Evolutionary conservation across 2,329 filamentous ascomycete genomes (phyloP).

Genomic region (Aspergillus fumigatiaffinis): DNA sequence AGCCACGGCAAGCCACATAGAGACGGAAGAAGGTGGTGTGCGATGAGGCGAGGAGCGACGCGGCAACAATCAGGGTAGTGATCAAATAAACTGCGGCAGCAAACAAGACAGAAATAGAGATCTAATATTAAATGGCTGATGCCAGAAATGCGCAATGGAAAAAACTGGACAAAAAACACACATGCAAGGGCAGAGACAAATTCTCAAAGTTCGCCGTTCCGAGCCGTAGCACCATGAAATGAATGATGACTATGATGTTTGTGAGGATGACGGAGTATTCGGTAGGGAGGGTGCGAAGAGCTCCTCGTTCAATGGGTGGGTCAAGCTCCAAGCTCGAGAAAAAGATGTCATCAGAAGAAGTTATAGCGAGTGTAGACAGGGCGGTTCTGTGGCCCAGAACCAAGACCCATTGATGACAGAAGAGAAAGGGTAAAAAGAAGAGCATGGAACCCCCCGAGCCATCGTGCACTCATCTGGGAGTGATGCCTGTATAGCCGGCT

Average conservation of each 20-base stretch:
- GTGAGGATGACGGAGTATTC: conserved; percentile 18
- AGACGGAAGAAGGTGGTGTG: background rate
- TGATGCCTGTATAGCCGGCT: conserved; percentile 12
- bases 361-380: background rate
- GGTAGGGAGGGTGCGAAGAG: conserved; percentile 21
- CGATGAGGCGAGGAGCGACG: conserved; percentile 3
- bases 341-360: background rate
- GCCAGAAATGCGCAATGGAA: conserved; percentile 17
- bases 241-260: conserved; percentile 24
- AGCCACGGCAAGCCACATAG: conserved; percentile 3
- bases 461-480: conserved; percentile 17
- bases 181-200: conserved; percentile 12
- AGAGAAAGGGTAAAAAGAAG: conserved; percentile 9
- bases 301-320: conserved; percentile 19
- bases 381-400: background rate
- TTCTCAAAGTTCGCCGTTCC: conserved; percentile 34
- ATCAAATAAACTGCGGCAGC: conserved; percentile 19
- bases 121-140: conserved; percentile 26
- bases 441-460: conserved; percentile 12
- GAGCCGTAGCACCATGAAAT: conserved; percentile 36
- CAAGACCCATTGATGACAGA: conserved; percentile 12
- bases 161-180: conserved; percentile 14
- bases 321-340: conserved; percentile 1
- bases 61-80: conserved; percentile 3
- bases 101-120: conserved; percentile 14